Evolutionary conservation across 2,329 filamentous ascomycete genomes (phyloP), one percentile per base, ranked within the genome.

Genomic region (Dactylellina parvicollis): DNA sequence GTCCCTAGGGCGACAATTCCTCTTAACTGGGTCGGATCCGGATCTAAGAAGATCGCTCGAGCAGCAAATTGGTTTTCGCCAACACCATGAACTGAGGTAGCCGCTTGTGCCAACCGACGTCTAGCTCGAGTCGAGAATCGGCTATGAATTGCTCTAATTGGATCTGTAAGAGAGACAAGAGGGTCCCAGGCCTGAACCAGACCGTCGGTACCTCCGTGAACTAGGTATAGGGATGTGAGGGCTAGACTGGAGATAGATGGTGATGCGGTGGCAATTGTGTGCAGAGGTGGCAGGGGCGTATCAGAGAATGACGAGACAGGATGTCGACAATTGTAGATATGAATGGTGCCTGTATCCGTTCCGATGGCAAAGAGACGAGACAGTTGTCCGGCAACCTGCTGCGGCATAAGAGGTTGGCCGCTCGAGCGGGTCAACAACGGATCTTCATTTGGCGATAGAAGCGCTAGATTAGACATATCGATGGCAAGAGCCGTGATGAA

Each of bases 131-230:
- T 89, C 1, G 91, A 91, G 76, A 94, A 92, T 12, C 90, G 88
- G 1, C 92, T 92, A 79, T 96, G 93, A 60, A 99, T 84, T 0
- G 92, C 98, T 38, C 92, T 88, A 56, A 98, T 86, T 0, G 95
- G 92, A 18, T 89, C 88, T 16, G 85, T 81, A 0, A 86, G 90
- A 1, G 94, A 98, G 0, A 89, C 92, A 49, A 99, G 83, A n/a
- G 91, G 91, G 82, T 99, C 95, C 95, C 95, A 99, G 4, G 92
- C 91, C 80, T 98, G 95, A 3, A 96, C 94, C 2, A 98, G 86
- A 0, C 95, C 94, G 81, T 99, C 95, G 76, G 91, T 96, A 24
- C 95, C 95, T 54, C 95, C 95, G 79, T 96, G 92, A 4, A 98
- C 90, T 14, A 99, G 82, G 79, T 96, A 96, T 14, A 99, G 83